These are phyloP conservation scores for Brassica carinata DNA, from an alignment of 345 rosid species.

Conservation along the genomic window DNA sequence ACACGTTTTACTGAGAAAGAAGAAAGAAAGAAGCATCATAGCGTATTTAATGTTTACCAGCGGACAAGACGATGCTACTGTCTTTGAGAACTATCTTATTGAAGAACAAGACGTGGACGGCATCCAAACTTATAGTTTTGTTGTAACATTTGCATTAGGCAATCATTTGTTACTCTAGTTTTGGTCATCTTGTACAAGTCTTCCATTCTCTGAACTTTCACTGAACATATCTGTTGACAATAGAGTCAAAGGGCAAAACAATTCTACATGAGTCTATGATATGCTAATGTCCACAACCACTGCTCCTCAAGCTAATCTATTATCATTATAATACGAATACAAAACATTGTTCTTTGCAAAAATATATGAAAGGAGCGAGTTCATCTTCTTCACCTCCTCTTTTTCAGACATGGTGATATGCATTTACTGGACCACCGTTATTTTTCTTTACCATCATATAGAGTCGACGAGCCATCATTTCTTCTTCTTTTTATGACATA, in stretches of 20 bases:
- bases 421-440: too few species aligned
- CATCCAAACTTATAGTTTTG: too few species aligned
- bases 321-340: background rate
- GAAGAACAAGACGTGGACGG: constrained; percentile 93
- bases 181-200: background rate
- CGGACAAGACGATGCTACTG: constrained; percentile 80
- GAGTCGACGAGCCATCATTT: too few species aligned
- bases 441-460: too few species aligned
- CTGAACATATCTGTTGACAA: background rate
- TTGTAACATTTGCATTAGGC: constrained; percentile 20
- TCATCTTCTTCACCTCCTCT: too few species aligned
- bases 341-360: background rate
- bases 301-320: background rate
- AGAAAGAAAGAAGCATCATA: constrained; percentile 67
- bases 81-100: constrained; percentile 75
- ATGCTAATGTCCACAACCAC: background rate
- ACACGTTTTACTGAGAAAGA: constrained; percentile 71
- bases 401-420: too few species aligned
- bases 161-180: background rate
- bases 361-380: background rate
- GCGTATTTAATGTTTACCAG: constrained; percentile 79
- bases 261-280: background rate
- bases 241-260: background rate
- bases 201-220: background rate
- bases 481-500: too few species aligned